Conservation (phyloP, 441 rosid species). For the Francoa sonchifolia region DNA sequence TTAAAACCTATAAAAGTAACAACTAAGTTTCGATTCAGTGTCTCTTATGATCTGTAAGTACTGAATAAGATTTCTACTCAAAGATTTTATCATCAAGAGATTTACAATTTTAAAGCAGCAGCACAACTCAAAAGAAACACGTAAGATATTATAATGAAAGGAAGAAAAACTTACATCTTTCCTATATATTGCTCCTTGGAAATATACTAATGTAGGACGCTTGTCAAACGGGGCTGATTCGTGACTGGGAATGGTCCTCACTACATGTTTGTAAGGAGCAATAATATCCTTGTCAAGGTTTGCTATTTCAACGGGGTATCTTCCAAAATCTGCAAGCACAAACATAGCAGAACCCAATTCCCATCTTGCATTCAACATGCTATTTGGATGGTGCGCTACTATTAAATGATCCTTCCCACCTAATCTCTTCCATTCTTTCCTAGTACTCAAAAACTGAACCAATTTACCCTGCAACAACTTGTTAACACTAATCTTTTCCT, state of each 20-base stretch:
- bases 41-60: not conserved
- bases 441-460: slow-evolving; percentile 41
- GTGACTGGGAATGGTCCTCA: slow-evolving; percentile 32
- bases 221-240: slow-evolving; percentile 52
- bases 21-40: no score
- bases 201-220: slow-evolving; percentile 59
- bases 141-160: slow-evolving; percentile 3
- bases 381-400: slow-evolving; percentile 92
- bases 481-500: slow-evolving; percentile 41
- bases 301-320: slow-evolving; percentile 57
- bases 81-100: not conserved
- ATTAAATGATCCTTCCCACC: slow-evolving; percentile 76
- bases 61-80: not conserved
- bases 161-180: slow-evolving; percentile 62
- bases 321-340: slow-evolving; percentile 89
- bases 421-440: slow-evolving; percentile 59
- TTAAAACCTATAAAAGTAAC: no score
- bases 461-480: slow-evolving; percentile 50
- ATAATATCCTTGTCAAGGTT: slow-evolving; percentile 67
- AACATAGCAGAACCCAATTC: slow-evolving; percentile 68
- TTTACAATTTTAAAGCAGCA: not conserved
- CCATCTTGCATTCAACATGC: slow-evolving; percentile 64
- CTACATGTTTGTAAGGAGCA: slow-evolving; percentile 82
- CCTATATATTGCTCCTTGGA: slow-evolving; percentile 87
- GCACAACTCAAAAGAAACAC: not conserved